Evolutionary conservation across 306 rosid genomes (phyloP), one percentile per base, ranked within the genome.

Genomic region (Cucumis melo): DNA sequence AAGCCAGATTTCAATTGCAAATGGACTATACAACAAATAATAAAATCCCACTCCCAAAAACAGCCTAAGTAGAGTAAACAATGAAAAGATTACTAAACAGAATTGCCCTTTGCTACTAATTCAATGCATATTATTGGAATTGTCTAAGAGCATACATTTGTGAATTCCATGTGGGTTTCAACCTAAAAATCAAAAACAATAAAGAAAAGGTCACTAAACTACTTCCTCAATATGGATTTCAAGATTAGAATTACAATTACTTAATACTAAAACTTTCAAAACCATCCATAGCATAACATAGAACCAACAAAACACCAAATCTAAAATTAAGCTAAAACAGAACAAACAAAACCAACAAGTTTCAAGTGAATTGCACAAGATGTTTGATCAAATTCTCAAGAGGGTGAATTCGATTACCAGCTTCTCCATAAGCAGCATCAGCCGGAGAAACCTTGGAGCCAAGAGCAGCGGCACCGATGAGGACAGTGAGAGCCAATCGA

Each of bases 401-500:
- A 5, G 73, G 53, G 17, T 4, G 56, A 38, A 38, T 10, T 13
- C 2, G 7, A 16, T 17, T 73, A 93, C 98, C 97, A 42, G 98
- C 88, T 87, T 93, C 97, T 3, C 98, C 98, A 62, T 87, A 93
- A 38, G 98, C 98, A 1, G 98, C 98, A 81, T 91, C 97, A 29
- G 98, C 94, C 54, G 98, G 97, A 32, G 94, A 84, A 10, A 88
- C 97, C 88, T 86, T 93, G 41, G 97, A 84, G 87, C 86, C 92
- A 73, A 91, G 79, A 80, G 98, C 96, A 15, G 97, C 96, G 67
- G 90, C 90, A 56, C 98, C 97, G 58, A 93, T 80, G 82, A 93
- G 89, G 50, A 90, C 84, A 2, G 96, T 85, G 75, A 93, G 97
- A 48, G 97, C 98, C 81, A 93, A 88, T 1, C 97, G 88, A 62